phyloP scores from a whole-genome alignment of 2,329 filamentous ascomycete genomes.

The Westerdykella sp. region DNA sequence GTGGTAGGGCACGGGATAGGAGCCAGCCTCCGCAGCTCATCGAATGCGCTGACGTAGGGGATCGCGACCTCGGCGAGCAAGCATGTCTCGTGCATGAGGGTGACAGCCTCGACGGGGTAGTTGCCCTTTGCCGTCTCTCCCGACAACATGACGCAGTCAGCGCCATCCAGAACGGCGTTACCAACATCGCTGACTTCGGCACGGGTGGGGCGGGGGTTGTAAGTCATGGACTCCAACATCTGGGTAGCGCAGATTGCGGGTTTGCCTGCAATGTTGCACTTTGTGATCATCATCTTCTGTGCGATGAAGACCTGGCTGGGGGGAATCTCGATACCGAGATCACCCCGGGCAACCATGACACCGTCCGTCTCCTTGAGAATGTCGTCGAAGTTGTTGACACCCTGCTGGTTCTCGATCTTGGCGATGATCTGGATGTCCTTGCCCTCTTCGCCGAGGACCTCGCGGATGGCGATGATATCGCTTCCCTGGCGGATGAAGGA shows the following conservation, averaged over 20 bases:
- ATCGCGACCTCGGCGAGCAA: conserved; percentile 95
- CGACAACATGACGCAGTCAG: conserved; percentile 99
- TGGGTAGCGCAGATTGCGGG: conserved; percentile 98
- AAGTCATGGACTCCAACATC: conserved; percentile 99
- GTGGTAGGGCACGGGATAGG: conserved; percentile 78
- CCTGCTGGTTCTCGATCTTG: conserved; percentile 99
- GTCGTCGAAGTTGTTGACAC: conserved; percentile 98
- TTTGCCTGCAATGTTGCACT: conserved; percentile 99
- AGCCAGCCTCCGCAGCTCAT: conserved; percentile 82
- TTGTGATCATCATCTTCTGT: conserved; percentile 99
- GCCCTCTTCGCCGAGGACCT: conserved; percentile 83
- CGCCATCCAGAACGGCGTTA: conserved; percentile 94
- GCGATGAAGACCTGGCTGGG: conserved; percentile 98
- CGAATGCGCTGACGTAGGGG: conserved; percentile 92
- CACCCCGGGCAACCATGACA: conserved; percentile 99
- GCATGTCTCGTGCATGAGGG: conserved; percentile 98
- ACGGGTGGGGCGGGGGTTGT: conserved; percentile 96
- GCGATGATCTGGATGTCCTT: conserved; percentile 98
- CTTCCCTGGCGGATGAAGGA: conserved; percentile 94
- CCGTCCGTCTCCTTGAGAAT: conserved; percentile 94
- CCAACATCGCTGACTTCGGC: conserved; percentile 98
- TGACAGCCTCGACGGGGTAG: conserved; percentile 88
- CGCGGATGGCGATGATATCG: conserved; percentile 88
- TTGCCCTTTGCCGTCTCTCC: conserved; percentile 97
- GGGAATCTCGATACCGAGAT: conserved; percentile 96